A percentile compares a stretch with the other conserved stretches of the same genome.
Evolutionary conservation across 2,329 filamentous ascomycete genomes (phyloP).

Genomic region (Coniella lustricola): DNA sequence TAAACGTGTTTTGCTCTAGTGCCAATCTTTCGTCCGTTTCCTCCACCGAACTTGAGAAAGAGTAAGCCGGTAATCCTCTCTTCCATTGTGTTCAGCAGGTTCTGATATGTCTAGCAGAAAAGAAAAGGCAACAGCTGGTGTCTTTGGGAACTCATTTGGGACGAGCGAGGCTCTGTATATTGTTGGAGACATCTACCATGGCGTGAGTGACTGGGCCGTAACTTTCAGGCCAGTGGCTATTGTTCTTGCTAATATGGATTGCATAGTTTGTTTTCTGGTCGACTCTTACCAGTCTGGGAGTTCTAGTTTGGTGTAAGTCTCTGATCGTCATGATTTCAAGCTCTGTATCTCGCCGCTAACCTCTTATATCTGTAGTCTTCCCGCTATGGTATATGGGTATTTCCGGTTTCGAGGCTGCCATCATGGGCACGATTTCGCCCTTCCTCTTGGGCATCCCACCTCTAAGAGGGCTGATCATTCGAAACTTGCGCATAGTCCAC

Average conservation of each 20-base stretch:
- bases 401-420: slow-evolving; percentile 85
- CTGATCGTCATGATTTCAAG: neutral
- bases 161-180: slow-evolving; percentile 72
- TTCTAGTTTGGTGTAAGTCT: slow-evolving; percentile 88
- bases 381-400: slow-evolving; percentile 99
- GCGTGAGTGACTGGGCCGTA: slow-evolving; percentile 47
- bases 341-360: neutral
- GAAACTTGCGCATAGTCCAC: slow-evolving; percentile 64
- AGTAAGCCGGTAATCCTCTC: slow-evolving; percentile 43
- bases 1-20: slow-evolving; percentile 37
- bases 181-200: slow-evolving; percentile 83
- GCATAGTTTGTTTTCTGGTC: slow-evolving; percentile 89
- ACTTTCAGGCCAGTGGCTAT: slow-evolving; percentile 6
- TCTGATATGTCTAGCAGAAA: slow-evolving; percentile 48
- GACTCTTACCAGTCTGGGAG: slow-evolving; percentile 78
- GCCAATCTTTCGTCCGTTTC: slow-evolving; percentile 39
- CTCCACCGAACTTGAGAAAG: slow-evolving; percentile 57
- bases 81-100: too few species aligned
- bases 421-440: slow-evolving; percentile 79
- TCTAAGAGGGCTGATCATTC: slow-evolving; percentile 60
- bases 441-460: slow-evolving; percentile 66
- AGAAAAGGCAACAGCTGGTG: slow-evolving; percentile 62
- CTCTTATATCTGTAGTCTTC: slow-evolving; percentile 60
- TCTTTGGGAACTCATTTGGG: slow-evolving; percentile 66
- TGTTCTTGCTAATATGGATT: slow-evolving; percentile 13